phyloP scores from a whole-genome alignment of 371 early-diverging fungal species.

The Phascolomyces articulosus region DNA sequence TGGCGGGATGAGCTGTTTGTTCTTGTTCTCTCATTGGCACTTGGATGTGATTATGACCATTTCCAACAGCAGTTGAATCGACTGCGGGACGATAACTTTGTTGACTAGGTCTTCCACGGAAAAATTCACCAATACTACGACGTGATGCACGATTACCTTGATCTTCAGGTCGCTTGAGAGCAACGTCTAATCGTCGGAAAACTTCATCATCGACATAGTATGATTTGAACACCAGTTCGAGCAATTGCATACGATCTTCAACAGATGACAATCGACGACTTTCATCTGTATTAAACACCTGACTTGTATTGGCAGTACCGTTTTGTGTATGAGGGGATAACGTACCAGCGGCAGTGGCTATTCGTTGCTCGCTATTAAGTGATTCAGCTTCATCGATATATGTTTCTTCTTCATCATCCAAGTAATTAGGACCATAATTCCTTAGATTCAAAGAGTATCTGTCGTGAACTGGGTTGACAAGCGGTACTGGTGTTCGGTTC shows the following conservation, averaged over 20 bases:
- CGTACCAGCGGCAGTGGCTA: not conserved
- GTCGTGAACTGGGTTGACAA: constrained; percentile 33
- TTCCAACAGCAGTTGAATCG: not conserved
- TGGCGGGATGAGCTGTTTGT: too few relatives aligned
- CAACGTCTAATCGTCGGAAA: constrained; percentile 29
- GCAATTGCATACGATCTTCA: constrained; percentile 39
- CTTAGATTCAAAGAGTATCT: constrained; percentile 19
- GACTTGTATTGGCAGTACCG: not conserved
- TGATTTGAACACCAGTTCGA: constrained; percentile 36
- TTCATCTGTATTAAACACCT: constrained; percentile 9
- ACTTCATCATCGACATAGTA: constrained; percentile 43
- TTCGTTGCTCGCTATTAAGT: not conserved
- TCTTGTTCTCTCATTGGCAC: too few relatives aligned
- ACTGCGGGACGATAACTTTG: not conserved
- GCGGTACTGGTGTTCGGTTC: constrained; percentile 28
- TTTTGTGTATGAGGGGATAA: not conserved
- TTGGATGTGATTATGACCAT: too few relatives aligned
- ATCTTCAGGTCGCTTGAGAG: constrained; percentile 11
- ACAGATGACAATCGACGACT: constrained; percentile 20
- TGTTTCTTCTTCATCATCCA: not conserved
- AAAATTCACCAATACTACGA: not conserved
- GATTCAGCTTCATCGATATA: not conserved
- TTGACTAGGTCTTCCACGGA: not conserved
- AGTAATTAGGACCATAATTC: constrained; percentile 2
- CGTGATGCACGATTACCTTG: not conserved